Conservation (phyloP, 441 rosid genomes). For the Populus trichocarpa region DNA sequence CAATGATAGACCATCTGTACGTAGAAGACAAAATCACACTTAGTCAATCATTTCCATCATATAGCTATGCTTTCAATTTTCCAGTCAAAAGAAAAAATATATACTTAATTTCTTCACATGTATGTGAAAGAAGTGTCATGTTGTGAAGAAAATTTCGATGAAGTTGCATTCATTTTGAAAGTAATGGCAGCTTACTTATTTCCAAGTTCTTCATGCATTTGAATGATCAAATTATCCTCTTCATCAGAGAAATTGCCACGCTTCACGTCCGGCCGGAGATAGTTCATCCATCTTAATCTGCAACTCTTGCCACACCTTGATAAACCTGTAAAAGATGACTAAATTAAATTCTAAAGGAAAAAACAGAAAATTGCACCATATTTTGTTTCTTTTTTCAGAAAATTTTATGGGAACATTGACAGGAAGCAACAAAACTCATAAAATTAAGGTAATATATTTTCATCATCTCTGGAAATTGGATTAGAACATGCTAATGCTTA, state of each 20-base stretch:
- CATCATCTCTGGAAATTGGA: background rate
- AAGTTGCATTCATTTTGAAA: background rate
- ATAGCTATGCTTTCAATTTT: background rate
- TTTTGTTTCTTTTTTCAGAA: no score
- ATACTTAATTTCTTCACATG: background rate
- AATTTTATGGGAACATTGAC: no score
- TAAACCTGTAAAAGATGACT: slow-evolving; percentile 31
- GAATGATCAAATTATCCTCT: slow-evolving; percentile 42
- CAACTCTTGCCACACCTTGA: slow-evolving; percentile 59
- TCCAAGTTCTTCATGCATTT: slow-evolving; percentile 44
- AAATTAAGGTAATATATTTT: no score
- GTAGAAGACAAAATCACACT: background rate
- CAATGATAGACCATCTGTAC: slow-evolving; percentile 23
- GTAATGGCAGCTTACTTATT: slow-evolving; percentile 34
- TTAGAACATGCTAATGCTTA: background rate
- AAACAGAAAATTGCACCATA: background rate
- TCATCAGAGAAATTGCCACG: slow-evolving; percentile 43
- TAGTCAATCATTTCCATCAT: background rate
- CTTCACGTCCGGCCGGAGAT: slow-evolving; percentile 33
- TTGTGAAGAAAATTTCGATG: background rate
- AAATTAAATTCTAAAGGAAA: background rate
- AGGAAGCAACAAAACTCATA: no score
- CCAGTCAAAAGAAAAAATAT: background rate
- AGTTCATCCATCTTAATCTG: slow-evolving; percentile 32
- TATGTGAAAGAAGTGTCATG: background rate